These are phyloP conservation scores for Aspergillus fischeri DNA, from an alignment of 2,329 filamentous ascomycete genomes.

Conservation along the genomic window DNA sequence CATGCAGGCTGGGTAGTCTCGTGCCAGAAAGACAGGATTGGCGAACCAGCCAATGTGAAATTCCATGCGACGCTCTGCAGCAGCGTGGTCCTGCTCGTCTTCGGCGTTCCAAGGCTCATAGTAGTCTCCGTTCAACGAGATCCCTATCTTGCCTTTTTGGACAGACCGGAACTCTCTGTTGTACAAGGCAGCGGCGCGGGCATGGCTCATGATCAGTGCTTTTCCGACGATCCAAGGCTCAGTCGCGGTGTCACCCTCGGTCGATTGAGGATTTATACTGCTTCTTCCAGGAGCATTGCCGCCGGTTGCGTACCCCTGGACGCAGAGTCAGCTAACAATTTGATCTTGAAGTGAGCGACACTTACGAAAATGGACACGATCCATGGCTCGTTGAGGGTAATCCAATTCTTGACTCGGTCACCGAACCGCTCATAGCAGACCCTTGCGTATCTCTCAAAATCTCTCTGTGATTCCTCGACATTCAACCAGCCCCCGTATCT, in stretches of 20 bases:
- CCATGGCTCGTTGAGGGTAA: constrained; percentile 31
- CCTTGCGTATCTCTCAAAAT: constrained; percentile 21
- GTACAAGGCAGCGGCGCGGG: constrained; percentile 18
- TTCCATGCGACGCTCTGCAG: constrained; percentile 22
- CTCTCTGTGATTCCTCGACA: not conserved
- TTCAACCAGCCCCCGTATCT: constrained; percentile 27
- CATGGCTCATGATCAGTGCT: constrained; percentile 24
- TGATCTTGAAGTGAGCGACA: not conserved
- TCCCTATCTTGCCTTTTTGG: constrained; percentile 18
- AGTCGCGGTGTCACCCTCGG: constrained; percentile 16
- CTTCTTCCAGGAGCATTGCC: constrained; percentile 22
- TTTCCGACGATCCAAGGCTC: constrained; percentile 26
- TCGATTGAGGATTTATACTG: constrained; percentile 10
- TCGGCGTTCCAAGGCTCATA: constrained; percentile 23
- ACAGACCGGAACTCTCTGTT: constrained; percentile 16
- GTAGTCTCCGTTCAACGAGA: constrained; percentile 22
- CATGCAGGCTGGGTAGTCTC: not conserved
- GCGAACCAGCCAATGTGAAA: constrained; percentile 28
- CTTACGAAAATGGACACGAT: not conserved
- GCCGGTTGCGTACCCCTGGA: constrained; percentile 16
- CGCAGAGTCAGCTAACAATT: not conserved
- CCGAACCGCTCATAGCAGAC: constrained; percentile 29
- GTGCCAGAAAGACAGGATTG: constrained; percentile 21
- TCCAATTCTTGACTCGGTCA: constrained; percentile 28
- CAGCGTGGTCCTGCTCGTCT: constrained; percentile 15